Evolutionary conservation across 148 eudicot genomes (phyloP), one percentile per base, ranked within the genome.

Genomic region (Fagopyrum tataricum): DNA sequence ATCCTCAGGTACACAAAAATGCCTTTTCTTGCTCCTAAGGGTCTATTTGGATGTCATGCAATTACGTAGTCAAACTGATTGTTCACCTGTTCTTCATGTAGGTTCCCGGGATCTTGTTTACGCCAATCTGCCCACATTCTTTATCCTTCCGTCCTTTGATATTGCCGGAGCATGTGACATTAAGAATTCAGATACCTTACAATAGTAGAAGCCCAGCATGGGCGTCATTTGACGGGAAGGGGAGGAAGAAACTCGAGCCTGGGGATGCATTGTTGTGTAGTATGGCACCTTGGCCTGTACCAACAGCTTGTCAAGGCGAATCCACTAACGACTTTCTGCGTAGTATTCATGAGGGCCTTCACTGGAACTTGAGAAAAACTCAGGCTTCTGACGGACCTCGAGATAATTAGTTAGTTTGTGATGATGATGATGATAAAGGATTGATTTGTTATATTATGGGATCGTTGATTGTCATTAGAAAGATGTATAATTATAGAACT

Each of bases 251-350:
- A 76, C 78, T 90, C 73, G 87, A 76, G 4, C 87, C 96, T 0
- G 96, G 96, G 4, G 96, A 90, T 76, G 96, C 97, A 5, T 91
- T 94, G 44, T 79, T 91, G 39, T 94, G 98, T 84, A 94, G 98
- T 84, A 91, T 94, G 88, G 95, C 98, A 3, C 85, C 90, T 44
- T 94, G 98, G 91, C 98, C 98, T 4, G 97, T 94, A 12, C 96
- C 98, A 23, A 94, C 96, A 9, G 98, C 98, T 0, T 94, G 98
- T 66, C 91, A 85, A 74, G 78, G 67, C 1, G 93, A 91, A 78
- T 88, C 98, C n/a, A 91, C 92, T 72, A 81, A 78, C 4, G 98
- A 94, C 71, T 94, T 94, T 82, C 78, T 94, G 44, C 90, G 88
- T 48, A 91, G 97, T 80, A 94, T 94, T 67, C 98, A 89, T 2